Evolutionary conservation across 2,329 filamentous ascomycete genomes (phyloP), one percentile per base, ranked within the genome.

Genomic region (Aphanoascus verrucosus): DNA sequence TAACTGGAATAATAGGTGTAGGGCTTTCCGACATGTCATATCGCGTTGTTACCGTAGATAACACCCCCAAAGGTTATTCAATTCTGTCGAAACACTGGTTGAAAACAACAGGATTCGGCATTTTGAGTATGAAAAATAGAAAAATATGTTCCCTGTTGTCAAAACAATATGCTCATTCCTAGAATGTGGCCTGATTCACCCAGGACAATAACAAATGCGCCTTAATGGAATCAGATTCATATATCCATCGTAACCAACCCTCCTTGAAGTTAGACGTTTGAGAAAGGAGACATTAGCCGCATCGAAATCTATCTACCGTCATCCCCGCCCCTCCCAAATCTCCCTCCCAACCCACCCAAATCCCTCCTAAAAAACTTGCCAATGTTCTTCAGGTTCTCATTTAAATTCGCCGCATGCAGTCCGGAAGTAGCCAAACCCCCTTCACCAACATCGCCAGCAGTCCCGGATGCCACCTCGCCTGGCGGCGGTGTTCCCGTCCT

Each of bases 341-440:
- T 74, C 9, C 80, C 81, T 1, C 86, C 84, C 58, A 91, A 78
- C 1, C 83, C 81, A 31, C 86, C 86, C 58, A 91, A 83, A 72
- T 96, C 91, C 58, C 91, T 77, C 58, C 85, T 83, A 74, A 97
- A 97, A 72, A 97, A 96, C 71, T 94, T 96, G 20, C 91, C 91
- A 70, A 98, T 87, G 67, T 88, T 95, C 73, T 88, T 90, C 69
- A 97, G 67, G 69, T 96, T 96, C 70, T 94, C 90, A 66, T 96
- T 94, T 59, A 96, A 80, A 50, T 85, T 88, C 6, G 80, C 81
- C 62, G 84, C 82, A 52, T 80, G 76, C 53, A 75, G 43, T 42
- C 54, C 54, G 4, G 56, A 32, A 3, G 50, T 35, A 35, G 55
- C 49, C 35, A 49, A 35, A 28, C 51, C 44, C 64, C 74, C 60